Evolutionary conservation across 768 basidiomycete species (phyloP), one percentile per base, ranked within the genome.

Genomic region (Tulasnella sp.): DNA sequence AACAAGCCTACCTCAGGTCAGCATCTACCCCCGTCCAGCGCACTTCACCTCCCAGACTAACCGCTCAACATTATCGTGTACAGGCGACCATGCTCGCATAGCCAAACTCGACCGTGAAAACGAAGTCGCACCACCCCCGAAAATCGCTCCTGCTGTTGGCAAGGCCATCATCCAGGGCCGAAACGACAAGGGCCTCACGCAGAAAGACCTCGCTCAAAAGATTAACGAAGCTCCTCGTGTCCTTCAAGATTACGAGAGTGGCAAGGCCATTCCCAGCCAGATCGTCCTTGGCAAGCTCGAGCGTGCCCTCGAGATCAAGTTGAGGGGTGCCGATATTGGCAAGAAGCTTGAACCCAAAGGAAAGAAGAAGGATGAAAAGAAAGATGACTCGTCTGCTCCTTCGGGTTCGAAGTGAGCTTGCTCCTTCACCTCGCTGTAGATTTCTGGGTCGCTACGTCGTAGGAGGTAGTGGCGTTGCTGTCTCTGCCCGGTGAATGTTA

Each of bases 31-130:
- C 36, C n/a, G 29, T 38, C 74, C 49, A 52, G 39, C n/a, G 45
- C 42, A 25, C 29, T 19, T 76, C 39, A 25, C 38, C 31, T 76
- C 38, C 2, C 78, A 29, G 78, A 42, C 7, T 14, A 7, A 77
- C 96, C 94, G 93, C 42, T 93, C 93, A 8, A 40, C n/a, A 36
- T 36, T 22, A 17, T 14, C 36, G 3, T 70, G n/a, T 7, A n/a
- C 40, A 70, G 68, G 68, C 79, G 96, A 98, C 84, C 94, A 97
- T 85, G 93, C 95, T 82, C 89, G 89, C 75, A 96, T 96, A 82
- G 95, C 93, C 34, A 96, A 96, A 81, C 90, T 98, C 58, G 96
- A 96, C 83, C 89, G 93, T 64, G 94, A 97, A 80, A 96, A 98
- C 82, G 96, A 97, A 81, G 95, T 97, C 31, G 94, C 95, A 11